Evolutionary conservation across 2,329 filamentous ascomycete genomes (phyloP).

Genomic region (Ilyonectria robusta): DNA sequence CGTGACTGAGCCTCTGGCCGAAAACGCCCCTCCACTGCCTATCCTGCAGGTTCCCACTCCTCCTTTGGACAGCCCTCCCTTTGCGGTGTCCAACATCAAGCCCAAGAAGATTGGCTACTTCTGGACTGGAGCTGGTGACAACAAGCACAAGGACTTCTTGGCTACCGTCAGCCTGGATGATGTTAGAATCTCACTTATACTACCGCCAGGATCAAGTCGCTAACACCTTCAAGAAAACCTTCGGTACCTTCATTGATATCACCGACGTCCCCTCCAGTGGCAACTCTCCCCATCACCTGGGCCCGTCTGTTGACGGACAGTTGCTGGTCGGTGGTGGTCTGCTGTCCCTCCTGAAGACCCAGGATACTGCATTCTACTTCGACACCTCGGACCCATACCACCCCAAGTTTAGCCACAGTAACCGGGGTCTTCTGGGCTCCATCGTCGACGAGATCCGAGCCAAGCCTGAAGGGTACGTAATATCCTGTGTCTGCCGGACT

Average conservation of each 20-base stretch:
- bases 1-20: slow-evolving; percentile 69
- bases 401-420: slow-evolving; percentile 72
- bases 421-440: slow-evolving; percentile 70
- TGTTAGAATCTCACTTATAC: slow-evolving; percentile 48
- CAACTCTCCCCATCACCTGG: slow-evolving; percentile 73
- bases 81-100: slow-evolving; percentile 67
- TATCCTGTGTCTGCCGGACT: neutral
- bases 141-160: slow-evolving; percentile 71
- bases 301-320: slow-evolving; percentile 69
- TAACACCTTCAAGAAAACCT: slow-evolving; percentile 63
- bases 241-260: slow-evolving; percentile 70
- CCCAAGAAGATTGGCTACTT: slow-evolving; percentile 78
- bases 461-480: slow-evolving; percentile 68
- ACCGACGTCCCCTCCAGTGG: slow-evolving; percentile 72
- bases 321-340: slow-evolving; percentile 70
- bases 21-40: slow-evolving; percentile 66
- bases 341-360: slow-evolving; percentile 70
- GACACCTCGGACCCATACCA: slow-evolving; percentile 71
- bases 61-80: slow-evolving; percentile 67
- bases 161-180: slow-evolving; percentile 72
- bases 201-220: neutral
- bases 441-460: slow-evolving; percentile 75
- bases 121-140: slow-evolving; percentile 74
- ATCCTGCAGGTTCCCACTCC: slow-evolving; percentile 73
- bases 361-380: slow-evolving; percentile 75